These are phyloP conservation scores for Atalantia buxifolia DNA, from an alignment of 345 rosid species.

Conservation along the genomic window DNA sequence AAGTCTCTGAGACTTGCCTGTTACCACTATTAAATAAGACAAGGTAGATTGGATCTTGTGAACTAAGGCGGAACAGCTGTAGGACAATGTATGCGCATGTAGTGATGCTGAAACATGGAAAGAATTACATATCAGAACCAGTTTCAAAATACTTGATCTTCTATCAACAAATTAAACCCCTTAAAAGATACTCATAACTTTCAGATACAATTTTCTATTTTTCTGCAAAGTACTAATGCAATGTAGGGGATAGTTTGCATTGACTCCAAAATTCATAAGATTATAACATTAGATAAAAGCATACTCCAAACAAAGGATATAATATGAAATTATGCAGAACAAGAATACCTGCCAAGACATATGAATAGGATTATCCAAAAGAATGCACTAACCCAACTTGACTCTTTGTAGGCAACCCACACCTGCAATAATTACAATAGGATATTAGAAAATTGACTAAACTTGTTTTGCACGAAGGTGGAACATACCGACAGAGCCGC, in stretches of 20 bases:
- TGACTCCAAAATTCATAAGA: not conserved
- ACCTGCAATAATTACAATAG: conserved; percentile 30
- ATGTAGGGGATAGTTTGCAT: not conserved
- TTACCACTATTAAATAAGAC: conserved; percentile 41
- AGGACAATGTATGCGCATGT: conserved; percentile 62
- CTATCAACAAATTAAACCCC: not conserved
- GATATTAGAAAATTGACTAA: not conserved
- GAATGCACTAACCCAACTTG: conserved; percentile 56
- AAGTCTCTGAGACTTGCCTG: conserved; percentile 38
- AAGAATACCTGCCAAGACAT: conserved; percentile 76
- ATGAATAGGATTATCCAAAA: conserved; percentile 68
- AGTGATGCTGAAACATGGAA: conserved; percentile 44
- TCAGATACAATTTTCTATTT: no score
- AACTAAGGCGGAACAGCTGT: conserved; percentile 55
- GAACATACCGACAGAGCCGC: conserved; percentile 62
- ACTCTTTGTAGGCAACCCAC: conserved; percentile 87
- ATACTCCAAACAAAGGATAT: not conserved
- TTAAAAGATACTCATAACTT: not conserved
- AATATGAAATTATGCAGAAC: not conserved
- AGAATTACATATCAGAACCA: conserved; percentile 5
- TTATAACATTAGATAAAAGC: not conserved
- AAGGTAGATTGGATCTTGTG: conserved; percentile 68
- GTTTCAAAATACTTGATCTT: not conserved
- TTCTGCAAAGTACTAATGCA: not conserved
- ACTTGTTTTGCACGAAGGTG: not conserved